A percentile compares a stretch with the other conserved stretches of the same genome.
Conservation (phyloP, 1,284 basidiomycete genomes). For the Cystobasidiaceae sp. region DNA sequence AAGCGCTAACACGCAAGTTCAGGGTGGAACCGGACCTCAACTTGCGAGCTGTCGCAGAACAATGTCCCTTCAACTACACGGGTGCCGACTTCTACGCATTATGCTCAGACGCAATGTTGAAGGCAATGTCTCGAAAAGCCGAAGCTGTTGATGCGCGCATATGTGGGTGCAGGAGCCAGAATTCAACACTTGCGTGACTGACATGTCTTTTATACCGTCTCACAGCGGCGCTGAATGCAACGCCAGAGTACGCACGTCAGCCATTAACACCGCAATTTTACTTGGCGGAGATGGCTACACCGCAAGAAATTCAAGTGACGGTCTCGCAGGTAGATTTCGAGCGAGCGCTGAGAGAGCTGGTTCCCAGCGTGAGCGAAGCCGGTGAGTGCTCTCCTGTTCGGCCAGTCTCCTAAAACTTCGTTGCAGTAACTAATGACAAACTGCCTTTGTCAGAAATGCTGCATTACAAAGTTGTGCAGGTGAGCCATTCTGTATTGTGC, state of each 20-base stretch:
- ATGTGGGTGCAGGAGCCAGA: slow-evolving; percentile 47
- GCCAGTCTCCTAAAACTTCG: background rate
- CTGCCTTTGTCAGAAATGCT: slow-evolving; percentile 3
- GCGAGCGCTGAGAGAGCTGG: slow-evolving; percentile 65
- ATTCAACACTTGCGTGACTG: background rate
- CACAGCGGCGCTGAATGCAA: slow-evolving; percentile 54
- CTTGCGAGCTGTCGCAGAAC: slow-evolving; percentile 62
- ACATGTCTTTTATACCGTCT: background rate
- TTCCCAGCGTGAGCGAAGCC: slow-evolving; percentile 79
- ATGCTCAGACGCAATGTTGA: slow-evolving; percentile 92
- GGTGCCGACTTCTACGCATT: slow-evolving; percentile 98
- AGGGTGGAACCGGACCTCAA: slow-evolving; percentile 66
- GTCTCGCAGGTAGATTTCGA: slow-evolving; percentile 73
- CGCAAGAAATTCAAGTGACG: slow-evolving; percentile 67
- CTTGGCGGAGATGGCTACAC: slow-evolving; percentile 72
- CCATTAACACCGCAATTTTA: slow-evolving; percentile 87
- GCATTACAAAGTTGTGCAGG: slow-evolving; percentile 11
- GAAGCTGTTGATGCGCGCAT: slow-evolving; percentile 68
- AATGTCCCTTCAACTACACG: slow-evolving; percentile 87
- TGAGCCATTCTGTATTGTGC: background rate
- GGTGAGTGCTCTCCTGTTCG: slow-evolving; percentile 79
- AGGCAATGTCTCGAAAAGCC: slow-evolving; percentile 88
- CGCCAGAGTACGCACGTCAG: slow-evolving; percentile 53
- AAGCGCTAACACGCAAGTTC: slow-evolving; percentile 90
- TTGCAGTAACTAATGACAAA: background rate